Conservation (phyloP, 805 yeast species). For the Crinitomyces ghanaensis region DNA sequence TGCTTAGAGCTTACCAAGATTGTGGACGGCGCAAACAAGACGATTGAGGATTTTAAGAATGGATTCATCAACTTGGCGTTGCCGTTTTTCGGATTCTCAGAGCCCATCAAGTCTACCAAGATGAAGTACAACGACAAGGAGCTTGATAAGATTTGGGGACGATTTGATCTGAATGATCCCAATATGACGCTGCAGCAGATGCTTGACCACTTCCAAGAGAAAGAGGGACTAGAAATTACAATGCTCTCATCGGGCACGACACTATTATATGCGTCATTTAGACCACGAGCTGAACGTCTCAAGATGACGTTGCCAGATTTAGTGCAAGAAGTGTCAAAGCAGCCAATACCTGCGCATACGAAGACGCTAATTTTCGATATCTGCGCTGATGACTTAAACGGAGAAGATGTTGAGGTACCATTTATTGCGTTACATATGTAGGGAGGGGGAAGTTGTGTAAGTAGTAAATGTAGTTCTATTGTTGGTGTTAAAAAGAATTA, state of each 20-base stretch:
- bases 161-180: constrained; percentile 51
- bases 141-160: constrained; percentile 90
- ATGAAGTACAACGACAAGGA: constrained; percentile 67
- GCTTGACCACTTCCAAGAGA: constrained; percentile 59
- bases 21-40: constrained; percentile 51
- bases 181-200: constrained; percentile 66
- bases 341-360: constrained; percentile 61
- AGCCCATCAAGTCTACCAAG: constrained; percentile 80
- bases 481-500: not conserved
- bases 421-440: constrained; percentile 54
- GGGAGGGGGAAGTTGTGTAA: not conserved
- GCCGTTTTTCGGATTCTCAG: constrained; percentile 94
- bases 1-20: constrained; percentile 88
- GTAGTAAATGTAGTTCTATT: constrained; percentile 1
- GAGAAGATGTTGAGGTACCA: constrained; percentile 95
- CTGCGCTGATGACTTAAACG: constrained; percentile 83
- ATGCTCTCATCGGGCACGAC: constrained; percentile 92
- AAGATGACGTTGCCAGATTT: constrained; percentile 57
- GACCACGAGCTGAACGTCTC: constrained; percentile 74
- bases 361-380: constrained; percentile 77
- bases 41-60: constrained; percentile 79
- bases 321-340: constrained; percentile 76
- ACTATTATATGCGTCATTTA: constrained; percentile 82
- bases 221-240: constrained; percentile 77
- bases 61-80: constrained; percentile 87